Base-by-base conservation (phyloP, 768 basidiomycete species). In the Infundibulicybe gibba region DNA sequence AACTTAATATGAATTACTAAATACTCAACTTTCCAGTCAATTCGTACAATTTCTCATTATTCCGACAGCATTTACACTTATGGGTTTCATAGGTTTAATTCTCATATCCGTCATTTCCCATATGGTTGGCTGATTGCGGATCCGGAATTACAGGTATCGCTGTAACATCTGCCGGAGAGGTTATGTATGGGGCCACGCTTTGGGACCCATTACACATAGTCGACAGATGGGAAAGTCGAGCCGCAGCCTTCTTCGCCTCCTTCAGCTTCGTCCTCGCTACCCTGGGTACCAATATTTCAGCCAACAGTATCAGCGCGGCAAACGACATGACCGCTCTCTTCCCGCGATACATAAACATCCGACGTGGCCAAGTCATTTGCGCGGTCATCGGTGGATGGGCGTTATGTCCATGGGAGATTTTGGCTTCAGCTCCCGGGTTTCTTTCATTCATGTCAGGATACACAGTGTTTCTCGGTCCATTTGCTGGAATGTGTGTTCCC, bases 391-490 rank as follows among this genome's bases (percentile, higher is more conserved):
- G 91, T 3, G 89, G 89, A 0, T 94, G 92, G 91, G 81, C 76
- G 0, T 63, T 90, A n/a, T 82, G 80, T 51, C 90, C 91, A 3
- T 94, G 91, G 92, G 81, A 91, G 64, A 90, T 94, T 45, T 69
- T 94, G 30, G 71, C 72, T 3, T 74, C 69, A 17, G 88, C 85
- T 0, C 69, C 79, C 30, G 80, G 80, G 1, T 90, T 91, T 65
- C 59, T 91, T 56, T 69, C 70, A 12, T 91, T 92, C 65, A 86
- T 91, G 83, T 77, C 75, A 17, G 90, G 88, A 2, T 94, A 92
- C 57, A 85, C 90, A 0, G 83, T 93, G 16, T 90, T 95, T 61
- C 70, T 94, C 16, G 89, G 89, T 0, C 92, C 92, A 1, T 85
- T 95, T 53, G 82, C 86, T 30, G 87, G 85, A 17, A 82, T 94